Percentiles rank a stretch among this genome's conserved stretches.
Evolutionary conservation across 2,329 filamentous ascomycete genomes (phyloP).

Genomic region (Tolypocladium album): DNA sequence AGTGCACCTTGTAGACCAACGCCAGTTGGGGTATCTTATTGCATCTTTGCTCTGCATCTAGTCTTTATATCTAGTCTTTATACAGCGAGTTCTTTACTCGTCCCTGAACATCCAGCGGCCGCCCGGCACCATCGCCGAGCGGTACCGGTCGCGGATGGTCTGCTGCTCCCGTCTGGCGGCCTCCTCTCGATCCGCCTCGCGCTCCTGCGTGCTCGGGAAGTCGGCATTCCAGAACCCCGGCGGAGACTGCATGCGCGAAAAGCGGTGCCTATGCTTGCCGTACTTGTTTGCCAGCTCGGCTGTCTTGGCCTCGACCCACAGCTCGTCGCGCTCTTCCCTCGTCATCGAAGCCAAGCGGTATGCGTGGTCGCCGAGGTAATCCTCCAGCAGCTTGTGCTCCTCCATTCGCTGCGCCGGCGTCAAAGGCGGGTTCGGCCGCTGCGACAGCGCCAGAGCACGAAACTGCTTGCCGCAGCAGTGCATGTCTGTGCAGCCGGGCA

Average conservation of each 20-base stretch:
- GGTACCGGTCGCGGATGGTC: constrained; percentile 61
- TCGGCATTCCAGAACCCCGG: constrained; percentile 87
- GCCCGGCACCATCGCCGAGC: constrained; percentile 68
- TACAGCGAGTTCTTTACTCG: constrained; percentile 37
- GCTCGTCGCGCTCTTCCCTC: constrained; percentile 47
- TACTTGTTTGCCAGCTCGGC: constrained; percentile 61
- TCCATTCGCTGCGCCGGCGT: constrained; percentile 23
- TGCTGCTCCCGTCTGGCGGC: constrained; percentile 53
- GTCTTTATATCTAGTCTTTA: neutral
- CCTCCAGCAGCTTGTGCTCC: constrained; percentile 41
- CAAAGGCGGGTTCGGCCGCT: constrained; percentile 29
- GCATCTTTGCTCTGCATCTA: neutral
- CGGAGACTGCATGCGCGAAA: constrained; percentile 60
- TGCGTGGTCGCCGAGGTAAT: constrained; percentile 46
- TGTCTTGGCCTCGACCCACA: constrained; percentile 67
- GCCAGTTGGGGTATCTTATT: neutral
- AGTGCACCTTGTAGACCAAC: neutral
- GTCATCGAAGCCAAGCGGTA: constrained; percentile 49
- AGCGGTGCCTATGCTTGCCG: constrained; percentile 69
- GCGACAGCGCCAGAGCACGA: constrained; percentile 49
- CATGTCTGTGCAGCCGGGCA: constrained; percentile 64
- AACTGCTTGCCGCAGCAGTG: constrained; percentile 70
- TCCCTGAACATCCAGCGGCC: constrained; percentile 77
- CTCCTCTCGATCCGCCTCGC: constrained; percentile 51
- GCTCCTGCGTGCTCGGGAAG: constrained; percentile 81